phyloP scores from a whole-genome alignment of 2,329 filamentous ascomycete genomes.

The Talaromyces sp. region DNA sequence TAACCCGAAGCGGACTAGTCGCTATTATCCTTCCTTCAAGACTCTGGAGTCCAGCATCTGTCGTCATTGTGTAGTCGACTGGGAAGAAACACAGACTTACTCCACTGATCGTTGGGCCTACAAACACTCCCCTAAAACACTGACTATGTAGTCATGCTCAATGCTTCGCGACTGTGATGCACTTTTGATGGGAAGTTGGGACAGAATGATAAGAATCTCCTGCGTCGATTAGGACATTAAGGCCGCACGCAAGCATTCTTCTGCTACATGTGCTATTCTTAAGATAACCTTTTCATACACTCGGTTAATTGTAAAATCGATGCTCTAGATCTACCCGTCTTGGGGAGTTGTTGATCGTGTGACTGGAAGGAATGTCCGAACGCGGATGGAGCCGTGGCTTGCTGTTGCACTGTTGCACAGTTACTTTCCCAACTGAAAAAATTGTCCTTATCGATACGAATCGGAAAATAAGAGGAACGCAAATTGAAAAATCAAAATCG shows the following conservation, averaged over 20 bases:
- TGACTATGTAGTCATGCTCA: no score
- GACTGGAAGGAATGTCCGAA: constrained; percentile 15
- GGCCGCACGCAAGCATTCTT: constrained; percentile 5
- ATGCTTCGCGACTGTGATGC: not conserved
- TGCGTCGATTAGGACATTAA: not conserved
- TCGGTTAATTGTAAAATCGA: not conserved
- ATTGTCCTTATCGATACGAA: not conserved
- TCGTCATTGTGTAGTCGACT: not conserved
- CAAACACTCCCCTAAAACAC: not conserved
- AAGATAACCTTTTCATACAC: not conserved
- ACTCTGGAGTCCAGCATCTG: not conserved
- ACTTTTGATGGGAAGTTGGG: not conserved
- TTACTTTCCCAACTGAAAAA: not conserved
- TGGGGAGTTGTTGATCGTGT: constrained; percentile 11
- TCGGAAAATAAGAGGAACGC: constrained; percentile 2
- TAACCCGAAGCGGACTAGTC: not conserved
- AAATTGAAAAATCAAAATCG: not conserved
- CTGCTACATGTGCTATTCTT: not conserved
- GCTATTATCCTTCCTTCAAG: not conserved
- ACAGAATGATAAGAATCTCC: not conserved
- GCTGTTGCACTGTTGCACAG: not conserved
- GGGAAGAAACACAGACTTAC: not conserved
- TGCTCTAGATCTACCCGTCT: constrained; percentile 8
- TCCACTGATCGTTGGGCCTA: not conserved
- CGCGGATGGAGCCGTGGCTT: not conserved